Base-by-base conservation (phyloP, 2,329 filamentous ascomycete species). In the Fusarium sacchari region DNA sequence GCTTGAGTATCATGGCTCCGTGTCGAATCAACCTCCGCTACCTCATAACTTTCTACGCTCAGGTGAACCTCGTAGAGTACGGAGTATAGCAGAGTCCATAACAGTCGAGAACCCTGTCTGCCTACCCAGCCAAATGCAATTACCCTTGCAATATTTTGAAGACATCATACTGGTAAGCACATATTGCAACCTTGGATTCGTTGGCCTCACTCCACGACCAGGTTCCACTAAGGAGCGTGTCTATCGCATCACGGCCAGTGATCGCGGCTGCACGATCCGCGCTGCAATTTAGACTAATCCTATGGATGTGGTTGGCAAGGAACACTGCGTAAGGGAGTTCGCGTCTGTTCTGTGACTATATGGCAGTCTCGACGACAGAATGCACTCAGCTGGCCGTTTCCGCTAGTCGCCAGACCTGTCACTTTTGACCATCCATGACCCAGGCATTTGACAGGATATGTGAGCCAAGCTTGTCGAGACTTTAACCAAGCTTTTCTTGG, bases 401-500 rank as follows among this genome's bases (percentile, higher is more conserved):
- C 39, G 20, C 43, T 71, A 57, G 56, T 37, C 37, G 26, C 34
- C 50, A 57, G 55, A 42, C 52, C 57, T 55, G 32, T 58, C 58
- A 42, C 50, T 18, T 70, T 52, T 59, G 53, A 40, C 58, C 63
- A 66, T 64, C 66, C 30, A 57, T 40, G 43, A 56, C 56, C 68
- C 49, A 65, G 66, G 52, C 60, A 66, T 66, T 66, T 47, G 65
- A 64, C 63, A 62, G 44, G 47, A 74, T 60, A 60, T 65, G 71
- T 65, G 64, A 74, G 68, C 73, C 75, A 77, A 76, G 72, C 72
- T 72, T 59, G 64, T 74, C 66, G 69, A 77, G 64, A 62, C 56
- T 65, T 66, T 47, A 69, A 77, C 73, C 78, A 79, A 79, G 78
- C 77, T 79, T 79, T 75, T 75, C 77, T 79, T 79, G 78, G 77